Evolutionary conservation across 208 protist genomes (phyloP), one percentile per base, ranked within the genome.

Genomic region (Leishmania guyanensis): DNA sequence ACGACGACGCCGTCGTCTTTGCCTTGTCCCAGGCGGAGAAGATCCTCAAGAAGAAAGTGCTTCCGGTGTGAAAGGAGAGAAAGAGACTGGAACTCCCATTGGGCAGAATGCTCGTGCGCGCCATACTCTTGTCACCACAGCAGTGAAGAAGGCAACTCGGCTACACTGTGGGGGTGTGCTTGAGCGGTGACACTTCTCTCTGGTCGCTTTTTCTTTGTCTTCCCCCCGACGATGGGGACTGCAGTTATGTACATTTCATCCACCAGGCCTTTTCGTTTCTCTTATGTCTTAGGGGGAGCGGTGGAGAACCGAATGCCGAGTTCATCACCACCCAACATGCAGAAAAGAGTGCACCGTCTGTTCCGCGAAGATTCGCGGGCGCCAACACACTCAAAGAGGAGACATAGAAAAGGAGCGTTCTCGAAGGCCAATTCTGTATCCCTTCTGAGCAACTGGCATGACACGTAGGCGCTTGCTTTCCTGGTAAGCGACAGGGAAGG

Each of bases 1-100:
- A 85, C 39, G 90, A 94, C 69, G 77, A 86, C 5, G 75, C 69
- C 5, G 79, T 91, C 36, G 33, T 79, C 29, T 75, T 83, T 29
- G 80, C 81, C 0, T 74, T 93, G 16, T 17, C 75, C 48, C 72
- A 81, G 26, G 75, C 77, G 5, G 71, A 89, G 4, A 39, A 60
- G 0, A 80, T 89, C n/a, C 78, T 92, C 46, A 78, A 73, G 68
- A 86, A 86, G 43, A 87, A 81, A 60, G 76, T 72, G 20, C 36
- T 66, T 3, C 68, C 53, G 39, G 56, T 22, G 10, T 70, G 29
- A 46, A 58, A 20, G 48, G 48, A 5, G n/a, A 8, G 51, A 62
- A 43, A 8, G 14, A 51, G 51, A n/a, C 29, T 16, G 71, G 26
- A 39, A 9, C 0, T 46, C 29, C 56, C 36, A 10, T 20, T 77